Evolutionary conservation across 768 basidiomycete genomes (phyloP), one percentile per base, ranked within the genome.

Genomic region (Termitomyces heimii): DNA sequence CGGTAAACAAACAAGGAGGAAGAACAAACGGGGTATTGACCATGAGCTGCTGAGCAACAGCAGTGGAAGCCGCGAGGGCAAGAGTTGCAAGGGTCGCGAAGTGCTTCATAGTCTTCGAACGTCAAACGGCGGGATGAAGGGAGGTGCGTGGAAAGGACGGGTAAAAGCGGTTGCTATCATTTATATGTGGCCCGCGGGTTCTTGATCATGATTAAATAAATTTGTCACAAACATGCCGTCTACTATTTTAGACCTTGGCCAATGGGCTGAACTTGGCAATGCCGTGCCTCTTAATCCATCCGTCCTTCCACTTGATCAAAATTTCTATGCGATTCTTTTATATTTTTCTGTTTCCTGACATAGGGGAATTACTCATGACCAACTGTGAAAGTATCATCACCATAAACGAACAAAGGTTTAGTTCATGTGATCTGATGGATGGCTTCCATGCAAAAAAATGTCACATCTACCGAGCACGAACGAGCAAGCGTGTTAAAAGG

Each of bases 21-120:
- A 26, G 58, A 20, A 78, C 88, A 66, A 62, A 90, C 89, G 89
- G 89, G 37, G 89, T 92, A 68, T 88, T 85, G 67, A 91, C 74
- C 0, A 62, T 71, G 62, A 84, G 65, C 31, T 34, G 20, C 24
- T 60, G 59, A 65, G 80, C 84, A 26, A 75, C 42, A 49, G 69
- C 82, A 32, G 69, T 69, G 50, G 70, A 67, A 46, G 71, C 73
- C 60, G 78, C 67, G 62, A 82, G 69, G 43, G 71, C 71, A 60
- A 74, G 65, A 57, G 75, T 65, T 51, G 73, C 63, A 63, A 82
- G 55, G 54, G 76, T 65, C 48, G 74, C 64, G 60, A 80, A 66
- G 43, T 69, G 67, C 74, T 80, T 81, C 85, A 85, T 85, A 65
- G 68, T 74, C 61, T 62, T 52, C 26, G 32, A 9, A 16, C 24